Conservation (phyloP, 2,329 filamentous ascomycete genomes). For the Diaporthe destruens region DNA sequence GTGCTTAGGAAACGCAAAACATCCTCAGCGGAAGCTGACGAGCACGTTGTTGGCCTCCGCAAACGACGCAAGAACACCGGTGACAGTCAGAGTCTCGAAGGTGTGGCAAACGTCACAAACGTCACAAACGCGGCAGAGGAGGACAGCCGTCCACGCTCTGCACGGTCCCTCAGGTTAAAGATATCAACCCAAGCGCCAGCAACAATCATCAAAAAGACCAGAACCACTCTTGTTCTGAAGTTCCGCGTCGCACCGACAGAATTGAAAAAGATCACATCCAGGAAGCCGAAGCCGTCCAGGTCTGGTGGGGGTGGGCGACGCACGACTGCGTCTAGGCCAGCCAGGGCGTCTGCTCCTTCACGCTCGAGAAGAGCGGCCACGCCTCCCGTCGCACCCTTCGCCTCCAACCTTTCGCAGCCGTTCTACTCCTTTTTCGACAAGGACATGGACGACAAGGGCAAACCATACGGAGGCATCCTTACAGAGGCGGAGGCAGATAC, state of each 20-base stretch:
- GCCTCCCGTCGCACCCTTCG: conserved; percentile 49
- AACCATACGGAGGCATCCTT: conserved; percentile 95
- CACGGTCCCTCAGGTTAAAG: conserved; percentile 72
- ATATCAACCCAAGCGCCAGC: conserved; percentile 53
- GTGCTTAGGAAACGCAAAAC: conserved; percentile 87
- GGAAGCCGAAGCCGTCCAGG: conserved; percentile 65
- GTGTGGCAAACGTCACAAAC: conserved; percentile 20
- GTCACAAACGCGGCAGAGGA: conserved; percentile 48
- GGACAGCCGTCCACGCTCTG: conserved; percentile 55
- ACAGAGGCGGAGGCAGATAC: conserved; percentile 92
- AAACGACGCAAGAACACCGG: conserved; percentile 66
- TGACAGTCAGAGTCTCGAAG: conserved; percentile 56
- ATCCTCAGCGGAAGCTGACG: conserved; percentile 75
- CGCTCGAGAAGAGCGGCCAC: conserved; percentile 55
- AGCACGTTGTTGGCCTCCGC: conserved; percentile 66
- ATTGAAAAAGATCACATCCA: conserved; percentile 70
- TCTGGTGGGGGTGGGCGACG: conserved; percentile 62
- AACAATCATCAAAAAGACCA: conserved; percentile 58
- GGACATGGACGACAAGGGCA: conserved; percentile 92
- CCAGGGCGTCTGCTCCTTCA: conserved; percentile 50
- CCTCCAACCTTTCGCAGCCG: conserved; percentile 70
- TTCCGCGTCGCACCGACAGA: conserved; percentile 69
- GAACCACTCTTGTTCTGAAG: conserved; percentile 65
- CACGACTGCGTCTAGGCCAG: conserved; percentile 48
- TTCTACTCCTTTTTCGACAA: conserved; percentile 92